Evolutionary conservation across 1,139 yeast species (phyloP).

Genomic region (Sugiyamaella sp.): DNA sequence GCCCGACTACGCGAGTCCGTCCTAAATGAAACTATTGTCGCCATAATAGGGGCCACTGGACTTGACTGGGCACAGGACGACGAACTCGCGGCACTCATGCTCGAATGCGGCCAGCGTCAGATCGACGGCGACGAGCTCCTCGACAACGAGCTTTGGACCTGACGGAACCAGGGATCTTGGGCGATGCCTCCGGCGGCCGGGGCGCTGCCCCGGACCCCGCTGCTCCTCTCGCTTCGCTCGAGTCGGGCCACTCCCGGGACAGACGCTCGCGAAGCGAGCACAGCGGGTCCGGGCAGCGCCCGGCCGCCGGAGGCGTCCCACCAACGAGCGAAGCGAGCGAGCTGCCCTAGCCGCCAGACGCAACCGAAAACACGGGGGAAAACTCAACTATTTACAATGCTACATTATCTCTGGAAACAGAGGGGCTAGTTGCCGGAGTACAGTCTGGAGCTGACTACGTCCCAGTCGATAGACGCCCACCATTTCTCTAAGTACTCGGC

Average conservation of each 20-base stretch:
- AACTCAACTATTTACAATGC: slow-evolving; percentile 13
- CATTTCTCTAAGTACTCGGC: slow-evolving; percentile 71
- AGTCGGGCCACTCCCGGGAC: too few species aligned
- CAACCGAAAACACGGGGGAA: not conserved
- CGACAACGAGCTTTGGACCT: slow-evolving; percentile 16
- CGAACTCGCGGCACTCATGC: slow-evolving; percentile 24
- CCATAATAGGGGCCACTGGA: slow-evolving; percentile 31
- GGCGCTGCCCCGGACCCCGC: too few species aligned
- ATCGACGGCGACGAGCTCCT: slow-evolving; percentile 7
- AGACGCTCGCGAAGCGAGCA: slow-evolving; percentile 8
- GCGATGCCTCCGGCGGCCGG: too few species aligned
- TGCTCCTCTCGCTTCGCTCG: too few species aligned
- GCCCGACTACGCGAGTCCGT: slow-evolving; percentile 25
- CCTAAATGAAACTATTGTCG: slow-evolving; percentile 30
- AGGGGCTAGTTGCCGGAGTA: slow-evolving; percentile 15
- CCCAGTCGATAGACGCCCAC: slow-evolving; percentile 87
- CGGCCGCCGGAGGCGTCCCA: too few species aligned
- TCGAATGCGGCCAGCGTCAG: slow-evolving; percentile 24
- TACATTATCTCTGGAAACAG: not conserved
- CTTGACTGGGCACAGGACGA: slow-evolving; percentile 32
- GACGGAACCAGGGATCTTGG: too few species aligned
- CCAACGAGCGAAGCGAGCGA: too few species aligned
- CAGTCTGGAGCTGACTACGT: slow-evolving; percentile 53
- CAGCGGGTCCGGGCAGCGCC: slow-evolving; percentile 14
- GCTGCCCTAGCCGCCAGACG: not conserved